These are phyloP conservation scores for Corniculantispora saksenae DNA, from an alignment of 2,329 filamentous ascomycete species.

Conservation along the genomic window DNA sequence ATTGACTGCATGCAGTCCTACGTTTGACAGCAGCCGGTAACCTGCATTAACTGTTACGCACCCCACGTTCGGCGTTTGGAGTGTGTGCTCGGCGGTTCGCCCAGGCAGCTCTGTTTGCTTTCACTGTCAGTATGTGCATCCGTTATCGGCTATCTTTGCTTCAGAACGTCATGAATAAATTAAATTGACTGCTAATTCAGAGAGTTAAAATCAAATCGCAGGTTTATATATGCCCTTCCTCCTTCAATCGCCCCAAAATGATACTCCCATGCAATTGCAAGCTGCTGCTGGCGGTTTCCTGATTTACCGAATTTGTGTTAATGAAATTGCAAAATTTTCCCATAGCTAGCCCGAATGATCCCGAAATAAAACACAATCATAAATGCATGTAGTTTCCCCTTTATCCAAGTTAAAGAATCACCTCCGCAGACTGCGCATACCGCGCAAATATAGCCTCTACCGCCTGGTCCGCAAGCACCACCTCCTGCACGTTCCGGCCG, in stretches of 20 bases:
- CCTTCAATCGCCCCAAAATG: not conserved
- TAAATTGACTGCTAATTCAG: no score
- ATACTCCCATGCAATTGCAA: no score
- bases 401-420: conserved; percentile 5
- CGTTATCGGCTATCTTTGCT: not conserved
- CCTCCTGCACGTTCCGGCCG: not conserved
- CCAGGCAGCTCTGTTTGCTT: not conserved
- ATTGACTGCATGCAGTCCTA: not conserved
- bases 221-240: no score
- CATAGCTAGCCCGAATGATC: no score
- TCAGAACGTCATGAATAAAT: no score
- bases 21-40: not conserved
- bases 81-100: not conserved
- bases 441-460: not conserved
- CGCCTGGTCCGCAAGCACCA: not conserved
- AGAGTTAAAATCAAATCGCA: no score
- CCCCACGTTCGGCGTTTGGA: not conserved
- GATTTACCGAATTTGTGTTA: no score
- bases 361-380: no score
- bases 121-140: no score
- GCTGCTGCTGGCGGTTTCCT: no score
- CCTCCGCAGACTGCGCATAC: not conserved
- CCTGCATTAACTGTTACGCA: not conserved
- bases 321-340: no score
- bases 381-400: not conserved